Conservation (phyloP, 2,329 filamentous ascomycete species). For the Venturia aucupariae region DNA sequence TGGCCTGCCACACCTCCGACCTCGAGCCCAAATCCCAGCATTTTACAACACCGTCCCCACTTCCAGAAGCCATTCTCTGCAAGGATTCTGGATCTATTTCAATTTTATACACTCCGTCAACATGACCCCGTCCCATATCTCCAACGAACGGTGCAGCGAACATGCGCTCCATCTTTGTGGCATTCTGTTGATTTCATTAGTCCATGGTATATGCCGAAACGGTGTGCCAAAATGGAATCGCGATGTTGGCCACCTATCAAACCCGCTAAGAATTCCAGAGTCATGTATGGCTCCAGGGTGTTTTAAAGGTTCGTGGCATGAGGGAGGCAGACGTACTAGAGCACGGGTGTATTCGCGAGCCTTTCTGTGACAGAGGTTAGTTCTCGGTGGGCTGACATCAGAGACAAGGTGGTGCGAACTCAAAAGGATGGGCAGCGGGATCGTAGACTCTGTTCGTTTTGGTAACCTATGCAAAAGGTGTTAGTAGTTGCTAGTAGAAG, state of each 20-base stretch:
- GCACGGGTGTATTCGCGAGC: constrained; percentile 76
- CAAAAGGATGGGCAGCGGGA: constrained; percentile 76
- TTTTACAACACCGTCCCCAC: constrained; percentile 87
- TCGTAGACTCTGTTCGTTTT: constrained; percentile 3
- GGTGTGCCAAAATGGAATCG: neutral
- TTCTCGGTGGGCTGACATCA: neutral
- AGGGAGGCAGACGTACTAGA: constrained; percentile 26
- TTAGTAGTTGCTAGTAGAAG: neutral
- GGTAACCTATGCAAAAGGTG: neutral
- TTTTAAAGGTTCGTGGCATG: neutral
- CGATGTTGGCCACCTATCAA: neutral
- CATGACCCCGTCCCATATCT: constrained; percentile 56
- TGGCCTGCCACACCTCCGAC: constrained; percentile 65
- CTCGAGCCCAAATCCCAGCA: constrained; percentile 72
- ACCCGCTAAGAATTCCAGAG: no score
- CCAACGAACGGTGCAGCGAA: constrained; percentile 77
- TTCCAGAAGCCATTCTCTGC: constrained; percentile 69
- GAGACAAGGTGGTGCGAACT: constrained; percentile 29
- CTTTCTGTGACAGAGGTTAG: constrained; percentile 29
- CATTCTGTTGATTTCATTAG: constrained; percentile 41
- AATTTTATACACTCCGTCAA: constrained; percentile 55
- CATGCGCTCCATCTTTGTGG: constrained; percentile 88
- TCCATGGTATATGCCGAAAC: no score
- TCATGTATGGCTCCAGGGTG: no score
- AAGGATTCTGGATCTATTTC: constrained; percentile 70